phyloP scores from a whole-genome alignment of 1,139 yeast species.

The Groenewaldozyma sp. region DNA sequence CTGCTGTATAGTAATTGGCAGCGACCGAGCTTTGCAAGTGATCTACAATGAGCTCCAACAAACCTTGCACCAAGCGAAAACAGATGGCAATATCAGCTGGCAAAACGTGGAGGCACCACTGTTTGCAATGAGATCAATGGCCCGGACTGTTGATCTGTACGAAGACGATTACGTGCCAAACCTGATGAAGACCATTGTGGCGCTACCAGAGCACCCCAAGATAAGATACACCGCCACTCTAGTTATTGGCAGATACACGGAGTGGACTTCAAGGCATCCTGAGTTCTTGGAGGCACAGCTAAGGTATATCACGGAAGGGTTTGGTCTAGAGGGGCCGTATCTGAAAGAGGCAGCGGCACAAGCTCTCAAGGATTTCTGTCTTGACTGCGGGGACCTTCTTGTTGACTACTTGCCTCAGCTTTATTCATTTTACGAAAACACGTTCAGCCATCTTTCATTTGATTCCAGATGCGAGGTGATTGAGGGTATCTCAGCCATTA shows the following conservation, averaged over 20 bases:
- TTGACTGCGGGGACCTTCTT: constrained; percentile 69
- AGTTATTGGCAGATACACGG: constrained; percentile 88
- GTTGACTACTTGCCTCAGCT: constrained; percentile 68
- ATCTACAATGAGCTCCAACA: constrained; percentile 49
- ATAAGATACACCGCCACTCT: constrained; percentile 87
- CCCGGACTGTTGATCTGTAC: constrained; percentile 67
- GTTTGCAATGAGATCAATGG: constrained; percentile 89
- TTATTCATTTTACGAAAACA: constrained; percentile 61
- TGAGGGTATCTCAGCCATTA: constrained; percentile 84
- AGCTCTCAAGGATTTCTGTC: constrained; percentile 90
- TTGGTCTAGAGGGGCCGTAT: constrained; percentile 41
- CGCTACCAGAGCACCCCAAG: constrained; percentile 77
- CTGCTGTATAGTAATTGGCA: constrained; percentile 85
- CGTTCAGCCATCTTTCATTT: constrained; percentile 47
- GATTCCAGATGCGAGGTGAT: constrained; percentile 71
- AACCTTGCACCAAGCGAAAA: constrained; percentile 27
- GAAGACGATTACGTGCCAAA: constrained; percentile 69
- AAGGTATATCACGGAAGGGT: constrained; percentile 75
- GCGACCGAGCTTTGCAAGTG: constrained; percentile 53
- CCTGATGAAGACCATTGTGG: constrained; percentile 60
- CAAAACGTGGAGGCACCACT: constrained; percentile 85
- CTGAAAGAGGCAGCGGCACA: constrained; percentile 83
- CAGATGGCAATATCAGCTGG: constrained; percentile 41
- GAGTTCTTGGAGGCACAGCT: constrained; percentile 74
- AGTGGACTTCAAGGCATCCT: constrained; percentile 87